Conservation (phyloP, 1,284 basidiomycete genomes). For the Spongiforma sp. region DNA sequence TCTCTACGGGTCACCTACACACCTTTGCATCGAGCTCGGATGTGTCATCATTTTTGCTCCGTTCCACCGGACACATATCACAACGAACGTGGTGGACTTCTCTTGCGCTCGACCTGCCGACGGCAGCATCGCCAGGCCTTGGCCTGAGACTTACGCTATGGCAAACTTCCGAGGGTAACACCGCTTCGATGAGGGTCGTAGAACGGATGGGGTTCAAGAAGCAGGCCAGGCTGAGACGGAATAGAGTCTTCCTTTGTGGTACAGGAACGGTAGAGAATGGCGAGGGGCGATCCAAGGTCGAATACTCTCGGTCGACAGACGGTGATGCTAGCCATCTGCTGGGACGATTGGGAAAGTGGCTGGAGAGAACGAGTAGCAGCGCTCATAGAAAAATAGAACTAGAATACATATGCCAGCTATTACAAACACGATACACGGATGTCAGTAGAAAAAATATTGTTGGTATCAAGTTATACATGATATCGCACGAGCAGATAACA, state of each 20-base stretch:
- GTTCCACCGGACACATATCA: constrained; percentile 69
- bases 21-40: constrained; percentile 57
- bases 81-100: too few relatives aligned
- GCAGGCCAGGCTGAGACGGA: constrained; percentile 63
- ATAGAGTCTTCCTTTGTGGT: constrained; percentile 47
- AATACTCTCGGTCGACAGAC: constrained; percentile 51
- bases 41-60: too few relatives aligned
- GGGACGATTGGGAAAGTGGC: too few relatives aligned
- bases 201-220: too few relatives aligned
- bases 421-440: too few relatives aligned
- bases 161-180: constrained; percentile 58
- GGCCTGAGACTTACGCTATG: constrained; percentile 69
- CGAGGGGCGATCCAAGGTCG: constrained; percentile 44
- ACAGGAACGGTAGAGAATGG: constrained; percentile 42
- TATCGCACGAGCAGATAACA: too few relatives aligned
- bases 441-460: too few relatives aligned
- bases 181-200: constrained; percentile 58
- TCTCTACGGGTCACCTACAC: too few relatives aligned
- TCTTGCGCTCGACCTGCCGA: constrained; percentile 57
- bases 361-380: too few relatives aligned
- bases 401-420: too few relatives aligned
- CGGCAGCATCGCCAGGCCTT: constrained; percentile 43
- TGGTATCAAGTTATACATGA: too few relatives aligned
- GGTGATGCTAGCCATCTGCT: constrained; percentile 41
- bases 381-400: too few relatives aligned